Evolutionary conservation across 164 flowering plant genomes (phyloP), one percentile per base, ranked within the genome.

Genomic region (Annona squamosa): DNA sequence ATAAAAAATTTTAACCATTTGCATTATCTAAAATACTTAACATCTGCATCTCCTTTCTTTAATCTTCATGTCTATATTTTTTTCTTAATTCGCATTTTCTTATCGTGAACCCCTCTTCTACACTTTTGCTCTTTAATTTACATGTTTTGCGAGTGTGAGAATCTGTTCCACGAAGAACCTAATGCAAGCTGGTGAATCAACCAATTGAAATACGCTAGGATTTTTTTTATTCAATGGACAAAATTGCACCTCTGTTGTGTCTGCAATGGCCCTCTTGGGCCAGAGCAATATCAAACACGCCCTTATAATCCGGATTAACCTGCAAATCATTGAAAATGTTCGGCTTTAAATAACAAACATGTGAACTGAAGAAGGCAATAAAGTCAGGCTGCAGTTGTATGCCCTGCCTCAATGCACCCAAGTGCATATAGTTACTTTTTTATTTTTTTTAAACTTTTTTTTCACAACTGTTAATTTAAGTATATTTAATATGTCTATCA

Each of bases 191-290:
- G 18, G 37, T 26, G 37, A 26, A 26, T 26, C 37, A 26, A 26
- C 37, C 37, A 26, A 26, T 26, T 26, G 37, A 26, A 26, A 26
- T 26, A 26, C 37, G 37, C 37, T 26, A 26, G 37, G 37, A 1
- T 26, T 26, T 26, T 26, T 26, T 26, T 26, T 26, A 26, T 26
- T 26, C 37, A 26, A 26, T 26, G 37, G 37, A 47, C 45, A 67
- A 59, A 76, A 73, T 63, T 13, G 16, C 68, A 92, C 99, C 98
- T 96, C 99, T 73, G 37, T 98, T 97, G 67, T 97, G 99, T 84
- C 99, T 85, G 86, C 99, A 96, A 80, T 96, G 99, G 65, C 99
- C 98, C 85, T 96, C 99, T 84, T 96, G 97, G 26, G 99, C 98
- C 78, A 96, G 91, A 74, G 99, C 98, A 74, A 96, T 79, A 82